Evolutionary conservation across 306 rosid species (phyloP), one percentile per base, ranked within the genome.

Genomic region (Ormosia emarginata): DNA sequence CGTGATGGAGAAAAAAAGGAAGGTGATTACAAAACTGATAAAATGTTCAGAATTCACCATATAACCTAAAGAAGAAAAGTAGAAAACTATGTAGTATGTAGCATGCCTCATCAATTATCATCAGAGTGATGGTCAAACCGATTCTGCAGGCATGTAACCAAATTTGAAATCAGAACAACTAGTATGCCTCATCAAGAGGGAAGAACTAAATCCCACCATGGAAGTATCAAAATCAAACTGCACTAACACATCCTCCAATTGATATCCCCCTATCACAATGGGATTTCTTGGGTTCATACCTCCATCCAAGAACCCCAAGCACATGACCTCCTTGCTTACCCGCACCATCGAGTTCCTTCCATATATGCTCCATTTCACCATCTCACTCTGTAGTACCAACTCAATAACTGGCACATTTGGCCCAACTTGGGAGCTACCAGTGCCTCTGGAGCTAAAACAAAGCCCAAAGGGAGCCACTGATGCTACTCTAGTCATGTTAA

Each of bases 271-370:
- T 11, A 94, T 68, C 13, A 89, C 92, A 70, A 94, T 78, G 0
- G 87, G 56, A 68, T 74, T 87, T 67, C 40, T 85, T 11, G 74
- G 69, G 57, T 86, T 74, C 56, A 53, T 65, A 4, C 97, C 98
- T 13, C 97, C 97, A 62, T 94, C 92, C 67, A 92, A 67, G 33
- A 94, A 84, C 18, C 91, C 98, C 61, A 92, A 83, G 53, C 98
- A 94, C 82, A 83, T 64, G 29, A 89, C 90, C 12, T 81, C 86
- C 0, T 86, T 32, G 47, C 39, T 84, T 2, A 91, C 92, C 58
- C 62, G 41, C 58, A 92, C 94, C 97, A 92, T 88, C 0, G 93
- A 94, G 72, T 90, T 94, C 52, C 94, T 87, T 3, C 92, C 94
- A 12, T 74, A 10, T 3, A 94, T 78, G 47, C 88, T 89, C 97